Conservation (phyloP, 2,329 filamentous ascomycete genomes). For the Pestalotiopsis sp. region DNA sequence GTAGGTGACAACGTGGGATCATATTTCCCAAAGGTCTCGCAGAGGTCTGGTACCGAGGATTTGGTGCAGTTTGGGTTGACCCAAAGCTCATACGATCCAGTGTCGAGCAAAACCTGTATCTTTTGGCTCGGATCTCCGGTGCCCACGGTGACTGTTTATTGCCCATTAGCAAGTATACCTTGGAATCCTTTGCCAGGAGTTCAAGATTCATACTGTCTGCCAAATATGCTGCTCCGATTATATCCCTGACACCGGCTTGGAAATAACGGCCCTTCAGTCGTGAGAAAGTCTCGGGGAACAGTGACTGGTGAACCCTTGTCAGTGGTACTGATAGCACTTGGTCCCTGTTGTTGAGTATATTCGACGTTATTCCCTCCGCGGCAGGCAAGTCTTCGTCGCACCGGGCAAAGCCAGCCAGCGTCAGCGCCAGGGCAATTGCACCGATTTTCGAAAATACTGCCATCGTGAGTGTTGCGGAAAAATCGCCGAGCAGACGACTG, state of each 20-base stretch:
- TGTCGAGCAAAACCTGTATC: constrained; percentile 51
- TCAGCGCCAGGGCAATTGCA: not conserved
- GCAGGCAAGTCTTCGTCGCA: not conserved
- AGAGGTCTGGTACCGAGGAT: constrained; percentile 37
- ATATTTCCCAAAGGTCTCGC: constrained; percentile 45
- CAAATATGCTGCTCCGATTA: constrained; percentile 33
- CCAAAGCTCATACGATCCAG: constrained; percentile 58
- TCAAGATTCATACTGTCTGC: constrained; percentile 26
- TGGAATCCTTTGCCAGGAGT: not conserved
- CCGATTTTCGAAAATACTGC: not conserved
- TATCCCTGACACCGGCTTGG: constrained; percentile 28
- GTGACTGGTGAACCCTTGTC: constrained; percentile 25
- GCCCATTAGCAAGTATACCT: not conserved
- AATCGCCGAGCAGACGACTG: constrained; percentile 10
- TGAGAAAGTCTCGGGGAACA: constrained; percentile 22
- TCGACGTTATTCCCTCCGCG: constrained; percentile 10
- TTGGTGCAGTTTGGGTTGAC: constrained; percentile 52
- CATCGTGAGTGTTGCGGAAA: not conserved
- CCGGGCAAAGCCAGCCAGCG: not conserved
- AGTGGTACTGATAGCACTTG: constrained; percentile 30
- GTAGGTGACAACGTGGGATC: constrained; percentile 43
- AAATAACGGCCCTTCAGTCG: constrained; percentile 29
- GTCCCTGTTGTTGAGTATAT: constrained; percentile 16
- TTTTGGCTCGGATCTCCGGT: constrained; percentile 25
- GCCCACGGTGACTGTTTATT: constrained; percentile 3